Base-by-base conservation (phyloP, 805 yeast species). In the Wickerhamomyces hampshirensis region DNA sequence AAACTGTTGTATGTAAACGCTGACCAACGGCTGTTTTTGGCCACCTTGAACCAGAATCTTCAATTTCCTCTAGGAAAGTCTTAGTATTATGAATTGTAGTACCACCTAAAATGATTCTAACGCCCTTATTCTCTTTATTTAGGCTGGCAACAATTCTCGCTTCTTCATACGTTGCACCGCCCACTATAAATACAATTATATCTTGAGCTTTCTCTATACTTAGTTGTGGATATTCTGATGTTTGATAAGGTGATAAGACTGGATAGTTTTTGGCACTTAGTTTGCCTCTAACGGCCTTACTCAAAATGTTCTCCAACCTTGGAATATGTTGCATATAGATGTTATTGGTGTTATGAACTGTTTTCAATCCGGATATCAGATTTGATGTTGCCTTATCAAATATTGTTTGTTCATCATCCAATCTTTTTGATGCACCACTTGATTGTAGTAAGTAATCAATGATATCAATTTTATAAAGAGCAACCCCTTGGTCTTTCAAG, bases 121-220 rank as follows among this genome's bases (percentile, higher is more conserved):
- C 68, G 8, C 74, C 76, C 24, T 72, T 73, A 28, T 56, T 51
- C 17, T 75, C 64, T 19, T 61, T 61, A 51, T 82, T 80, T 44
- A 88, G 67, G 42, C 87, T 84, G 37, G 83, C 77, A 5, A 89
- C 77, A 17, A 88, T 61, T 43, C 96, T 73, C 0, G 95, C 85
- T 57, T 93, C 99, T 58, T 91, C 98, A 55, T 77, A 87, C 1
- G 98, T 91, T 2, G 75, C 82, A 12, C 98, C 98, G 5, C 97
- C 98, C 34, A 86, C 76, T 35, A 84, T 61, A 53, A 78, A 84
- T 1, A 84, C 64, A 4, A 84, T 69, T n/a, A 84, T 64, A 48
- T 84, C 89, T 49, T 80, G 84, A 1, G 73, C 68, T 18, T 66
- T 63, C 19, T 64, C 63, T 24, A 31, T 13, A 36, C 49, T 36